Conservation (phyloP, 108 stramenopile genomes). For the Epipyxis sp. region DNA sequence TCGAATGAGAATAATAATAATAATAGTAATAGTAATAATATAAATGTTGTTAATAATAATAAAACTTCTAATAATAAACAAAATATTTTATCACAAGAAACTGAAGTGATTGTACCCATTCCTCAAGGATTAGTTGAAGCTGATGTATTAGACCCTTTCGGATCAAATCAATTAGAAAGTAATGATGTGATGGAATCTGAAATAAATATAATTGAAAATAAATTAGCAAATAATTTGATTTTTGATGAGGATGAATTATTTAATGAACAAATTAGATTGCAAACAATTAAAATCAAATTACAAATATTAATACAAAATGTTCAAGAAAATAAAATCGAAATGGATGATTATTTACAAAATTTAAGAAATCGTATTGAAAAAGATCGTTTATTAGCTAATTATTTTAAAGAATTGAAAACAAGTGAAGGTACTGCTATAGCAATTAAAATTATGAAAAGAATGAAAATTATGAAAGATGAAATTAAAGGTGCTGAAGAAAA, state of each 20-base stretch:
- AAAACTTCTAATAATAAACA: too few species aligned
- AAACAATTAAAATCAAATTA: neutral
- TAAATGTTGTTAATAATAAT: too few species aligned
- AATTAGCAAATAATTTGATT: neutral
- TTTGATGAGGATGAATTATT: constrained; percentile 16
- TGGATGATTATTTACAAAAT: constrained; percentile 8
- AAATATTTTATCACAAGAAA: too few species aligned
- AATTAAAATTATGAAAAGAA: neutral
- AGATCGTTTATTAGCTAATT: neutral
- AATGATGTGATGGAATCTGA: constrained; percentile 9
- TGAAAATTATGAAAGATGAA: constrained; percentile 16
- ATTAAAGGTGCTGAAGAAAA: neutral
- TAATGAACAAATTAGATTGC: neutral
- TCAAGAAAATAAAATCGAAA: neutral
- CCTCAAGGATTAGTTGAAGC: too few species aligned
- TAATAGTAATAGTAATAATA: too few species aligned
- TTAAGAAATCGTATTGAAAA: neutral
- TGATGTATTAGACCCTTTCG: too few species aligned
- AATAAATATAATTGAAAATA: neutral
- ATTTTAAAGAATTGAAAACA: neutral
- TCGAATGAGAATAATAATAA: too few species aligned
- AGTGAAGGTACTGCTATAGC: neutral
- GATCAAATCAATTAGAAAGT: too few species aligned
- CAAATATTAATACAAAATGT: neutral
- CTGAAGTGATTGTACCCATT: too few species aligned